Percentiles rank a stretch among this genome's conserved stretches.
Evolutionary conservation across 371 early-diverging fungal species (phyloP).

Genomic region (Circinella minor): DNA sequence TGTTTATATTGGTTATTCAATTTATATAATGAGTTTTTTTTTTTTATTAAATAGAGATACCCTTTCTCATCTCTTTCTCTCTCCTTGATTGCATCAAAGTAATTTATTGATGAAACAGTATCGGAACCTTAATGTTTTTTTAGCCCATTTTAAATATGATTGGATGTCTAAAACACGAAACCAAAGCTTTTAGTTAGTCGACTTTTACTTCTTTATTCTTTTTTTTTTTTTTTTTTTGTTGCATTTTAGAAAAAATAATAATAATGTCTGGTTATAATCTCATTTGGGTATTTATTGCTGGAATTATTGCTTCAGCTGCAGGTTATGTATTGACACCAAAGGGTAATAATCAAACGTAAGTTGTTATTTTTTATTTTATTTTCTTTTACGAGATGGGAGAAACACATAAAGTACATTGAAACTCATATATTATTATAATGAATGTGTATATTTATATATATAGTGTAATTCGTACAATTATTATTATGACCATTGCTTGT

Average conservation of each 20-base stretch:
- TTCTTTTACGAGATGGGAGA: not conserved
- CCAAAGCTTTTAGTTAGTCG: not conserved
- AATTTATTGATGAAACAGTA: not conserved
- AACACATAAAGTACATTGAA: not conserved
- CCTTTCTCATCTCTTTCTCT: no score
- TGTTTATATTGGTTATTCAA: no score
- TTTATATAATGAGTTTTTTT: no score
- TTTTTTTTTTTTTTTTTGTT: not conserved
- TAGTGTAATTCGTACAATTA: conserved; percentile 69
- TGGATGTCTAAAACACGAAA: not conserved
- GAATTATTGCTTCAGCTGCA: conserved; percentile 42
- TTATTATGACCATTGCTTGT: conserved; percentile 71
- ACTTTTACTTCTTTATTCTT: not conserved
- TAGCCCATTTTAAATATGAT: not conserved
- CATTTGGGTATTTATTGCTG: conserved; percentile 57
- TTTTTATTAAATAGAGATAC: no score
- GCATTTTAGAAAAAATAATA: not conserved
- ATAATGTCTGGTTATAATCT: conserved; percentile 62
- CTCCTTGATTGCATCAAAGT: conserved; percentile 2
- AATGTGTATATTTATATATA: not conserved
- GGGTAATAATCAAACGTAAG: conserved; percentile 67
- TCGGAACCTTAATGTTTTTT: conserved; percentile 5
- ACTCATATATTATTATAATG: not conserved
- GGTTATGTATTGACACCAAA: conserved; percentile 61
- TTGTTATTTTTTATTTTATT: not conserved